Conservation (phyloP, 2,329 filamentous ascomycete genomes). For the Aspergillus hiratsukae region DNA sequence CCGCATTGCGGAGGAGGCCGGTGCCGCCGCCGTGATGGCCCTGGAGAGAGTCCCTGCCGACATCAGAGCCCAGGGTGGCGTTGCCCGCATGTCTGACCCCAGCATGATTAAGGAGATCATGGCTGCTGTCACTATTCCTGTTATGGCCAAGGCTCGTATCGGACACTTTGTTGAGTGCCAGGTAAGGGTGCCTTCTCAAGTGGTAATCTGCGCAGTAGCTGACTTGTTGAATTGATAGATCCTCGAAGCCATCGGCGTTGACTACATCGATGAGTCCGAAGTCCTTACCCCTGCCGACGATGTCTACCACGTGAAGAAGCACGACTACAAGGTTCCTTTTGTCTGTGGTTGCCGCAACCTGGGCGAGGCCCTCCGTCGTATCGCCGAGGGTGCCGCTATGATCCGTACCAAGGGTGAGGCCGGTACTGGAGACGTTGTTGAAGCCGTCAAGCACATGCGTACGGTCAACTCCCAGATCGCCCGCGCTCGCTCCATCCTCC, state of each 20-base stretch:
- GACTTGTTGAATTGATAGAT: slow-evolving; percentile 52
- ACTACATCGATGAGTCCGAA: slow-evolving; percentile 98
- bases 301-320: slow-evolving; percentile 87
- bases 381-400: slow-evolving; percentile 94
- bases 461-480: slow-evolving; percentile 80
- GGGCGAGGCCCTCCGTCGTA: slow-evolving; percentile 84
- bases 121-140: slow-evolving; percentile 88
- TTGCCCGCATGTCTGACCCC: slow-evolving; percentile 95
- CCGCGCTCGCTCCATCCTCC: slow-evolving; percentile 57
- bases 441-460: slow-evolving; percentile 94
- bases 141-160: slow-evolving; percentile 98
- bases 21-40: slow-evolving; percentile 95
- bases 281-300: slow-evolving; percentile 93
- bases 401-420: slow-evolving; percentile 98
- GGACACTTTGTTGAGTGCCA: slow-evolving; percentile 97
- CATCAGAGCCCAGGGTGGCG: slow-evolving; percentile 86
- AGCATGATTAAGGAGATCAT: slow-evolving; percentile 94
- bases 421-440: slow-evolving; percentile 92
- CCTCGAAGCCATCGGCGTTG: slow-evolving; percentile 87
- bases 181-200: slow-evolving; percentile 37
- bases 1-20: slow-evolving; percentile 94
- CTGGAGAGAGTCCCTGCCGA: slow-evolving; percentile 96
- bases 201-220: not conserved
- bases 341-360: slow-evolving; percentile 95
- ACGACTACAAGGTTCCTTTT: slow-evolving; percentile 76